Evolutionary conservation across 2,329 filamentous ascomycete genomes (phyloP).

Genomic region (Neofusicoccum ribis): DNA sequence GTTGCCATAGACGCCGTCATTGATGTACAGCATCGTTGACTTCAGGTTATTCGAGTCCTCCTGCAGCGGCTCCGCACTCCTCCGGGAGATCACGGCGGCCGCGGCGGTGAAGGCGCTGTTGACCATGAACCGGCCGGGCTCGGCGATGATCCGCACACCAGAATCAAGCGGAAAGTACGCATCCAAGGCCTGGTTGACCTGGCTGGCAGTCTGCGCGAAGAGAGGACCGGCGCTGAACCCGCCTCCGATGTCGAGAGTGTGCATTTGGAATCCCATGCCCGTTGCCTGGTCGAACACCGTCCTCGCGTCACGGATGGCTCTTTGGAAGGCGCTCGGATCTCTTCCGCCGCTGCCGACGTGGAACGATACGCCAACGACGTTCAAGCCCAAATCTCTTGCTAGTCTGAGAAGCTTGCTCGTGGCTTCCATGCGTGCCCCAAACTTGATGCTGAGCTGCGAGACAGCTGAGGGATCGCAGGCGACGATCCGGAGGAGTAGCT

Average conservation of each 20-base stretch:
- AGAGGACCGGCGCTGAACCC: conserved; percentile 86
- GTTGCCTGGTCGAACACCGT: conserved; percentile 77
- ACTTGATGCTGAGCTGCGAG: conserved; percentile 90
- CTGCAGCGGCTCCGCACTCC: conserved; percentile 68
- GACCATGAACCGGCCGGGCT: conserved; percentile 91
- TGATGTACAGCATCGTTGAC: conserved; percentile 90
- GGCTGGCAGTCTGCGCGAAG: conserved; percentile 14
- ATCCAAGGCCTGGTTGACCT: conserved; percentile 66
- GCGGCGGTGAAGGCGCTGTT: conserved; percentile 87
- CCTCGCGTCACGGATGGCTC: conserved; percentile 81
- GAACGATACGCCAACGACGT: conserved; percentile 89
- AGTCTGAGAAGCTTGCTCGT: conserved; percentile 71
- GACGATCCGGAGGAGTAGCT: conserved; percentile 85
- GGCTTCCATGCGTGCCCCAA: conserved; percentile 80
- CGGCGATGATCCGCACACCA: conserved; percentile 78
- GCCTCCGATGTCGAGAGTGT: conserved; percentile 84
- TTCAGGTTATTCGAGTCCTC: conserved; percentile 56
- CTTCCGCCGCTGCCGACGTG: conserved; percentile 94
- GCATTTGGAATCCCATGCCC: conserved; percentile 70
- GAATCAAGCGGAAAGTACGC: conserved; percentile 70
- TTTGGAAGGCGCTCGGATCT: conserved; percentile 78
- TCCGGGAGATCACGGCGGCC: conserved; percentile 87
- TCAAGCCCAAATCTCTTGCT: conserved; percentile 74
- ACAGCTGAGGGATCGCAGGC: conserved; percentile 90
- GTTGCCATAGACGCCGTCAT: conserved; percentile 93